A percentile compares a stretch with the other conserved stretches of the same genome.
These are phyloP conservation scores for Tremella yokohamensis DNA, from an alignment of 768 basidiomycete species.

Conservation along the genomic window DNA sequence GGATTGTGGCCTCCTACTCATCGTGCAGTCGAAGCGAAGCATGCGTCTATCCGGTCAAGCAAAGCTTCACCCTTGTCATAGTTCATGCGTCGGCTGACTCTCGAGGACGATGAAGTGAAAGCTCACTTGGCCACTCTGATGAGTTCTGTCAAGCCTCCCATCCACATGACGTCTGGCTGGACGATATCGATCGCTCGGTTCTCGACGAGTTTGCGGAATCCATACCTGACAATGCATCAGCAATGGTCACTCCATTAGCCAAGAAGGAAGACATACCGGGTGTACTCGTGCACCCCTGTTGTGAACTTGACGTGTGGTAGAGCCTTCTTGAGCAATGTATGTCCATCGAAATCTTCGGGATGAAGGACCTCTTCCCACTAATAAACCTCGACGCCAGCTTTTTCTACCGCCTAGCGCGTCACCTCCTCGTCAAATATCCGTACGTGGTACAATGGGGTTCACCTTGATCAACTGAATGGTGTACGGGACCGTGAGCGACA, in stretches of 20 bases:
- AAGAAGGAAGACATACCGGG: slow-evolving; percentile 31
- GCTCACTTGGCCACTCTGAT: slow-evolving; percentile 49
- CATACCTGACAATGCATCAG: slow-evolving; percentile 22
- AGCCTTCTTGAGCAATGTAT: slow-evolving; percentile 49
- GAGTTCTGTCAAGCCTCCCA: slow-evolving; percentile 51
- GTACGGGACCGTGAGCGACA: slow-evolving; percentile 35
- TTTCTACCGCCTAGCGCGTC: slow-evolving; percentile 23
- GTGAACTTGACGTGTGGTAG: slow-evolving; percentile 52
- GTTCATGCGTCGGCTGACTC: no score
- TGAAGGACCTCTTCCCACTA: slow-evolving; percentile 54
- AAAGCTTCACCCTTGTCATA: no score
- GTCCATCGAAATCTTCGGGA: slow-evolving; percentile 53
- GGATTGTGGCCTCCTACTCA: no score
- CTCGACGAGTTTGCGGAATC: slow-evolving; percentile 52
- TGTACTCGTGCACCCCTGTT: slow-evolving; percentile 54
- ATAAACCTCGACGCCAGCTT: slow-evolving; percentile 52
- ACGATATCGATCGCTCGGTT: slow-evolving; percentile 52
- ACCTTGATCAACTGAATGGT: slow-evolving; percentile 50
- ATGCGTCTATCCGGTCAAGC: no score
- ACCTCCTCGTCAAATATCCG: slow-evolving; percentile 3
- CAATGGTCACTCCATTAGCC: not conserved
- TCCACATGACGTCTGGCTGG: slow-evolving; percentile 54
- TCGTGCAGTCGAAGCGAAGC: no score
- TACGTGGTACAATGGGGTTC: slow-evolving; percentile 4
- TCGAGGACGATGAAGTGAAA: no score